These are phyloP conservation scores for Acacia crassicarpa DNA, from an alignment of 306 rosid genomes.

Conservation along the genomic window DNA sequence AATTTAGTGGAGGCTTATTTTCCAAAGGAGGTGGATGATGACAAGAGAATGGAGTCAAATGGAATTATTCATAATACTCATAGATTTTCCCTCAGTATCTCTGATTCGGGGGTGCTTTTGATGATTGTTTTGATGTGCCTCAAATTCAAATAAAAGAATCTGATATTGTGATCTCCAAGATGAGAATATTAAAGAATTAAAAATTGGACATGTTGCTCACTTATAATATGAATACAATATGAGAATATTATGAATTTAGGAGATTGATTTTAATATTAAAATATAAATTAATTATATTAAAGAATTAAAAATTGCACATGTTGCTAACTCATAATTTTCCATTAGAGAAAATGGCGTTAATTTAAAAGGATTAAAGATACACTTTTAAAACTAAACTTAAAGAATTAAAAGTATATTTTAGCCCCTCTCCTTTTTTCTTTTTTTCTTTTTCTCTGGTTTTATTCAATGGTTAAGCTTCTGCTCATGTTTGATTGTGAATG, in stretches of 20 bases:
- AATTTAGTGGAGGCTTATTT: conserved; percentile 96
- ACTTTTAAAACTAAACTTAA: too few relatives aligned
- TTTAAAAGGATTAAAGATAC: too few relatives aligned
- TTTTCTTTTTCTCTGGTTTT: neutral
- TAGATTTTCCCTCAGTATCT: conserved; percentile 61
- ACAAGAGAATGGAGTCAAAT: conserved; percentile 26
- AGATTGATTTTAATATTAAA: too few relatives aligned
- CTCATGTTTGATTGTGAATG: conserved; percentile 14
- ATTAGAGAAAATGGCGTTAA: too few relatives aligned
- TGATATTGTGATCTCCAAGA: conserved; percentile 77
- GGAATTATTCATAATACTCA: conserved; percentile 37
- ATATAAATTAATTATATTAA: too few relatives aligned
- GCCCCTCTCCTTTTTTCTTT: neutral
- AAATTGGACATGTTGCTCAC: too few relatives aligned
- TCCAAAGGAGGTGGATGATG: conserved; percentile 50
- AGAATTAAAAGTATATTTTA: too few relatives aligned
- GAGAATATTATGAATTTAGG: too few relatives aligned
- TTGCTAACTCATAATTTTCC: too few relatives aligned
- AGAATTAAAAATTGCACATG: too few relatives aligned
- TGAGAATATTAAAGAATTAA: conserved; percentile 3
- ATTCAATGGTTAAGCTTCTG: conserved; percentile 9
- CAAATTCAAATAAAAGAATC: conserved; percentile 53
- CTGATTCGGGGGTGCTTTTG: conserved; percentile 55
- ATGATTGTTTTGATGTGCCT: conserved; percentile 27
- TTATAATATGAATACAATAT: too few relatives aligned